These are phyloP conservation scores for Dactylellina leptospora DNA, from an alignment of 2,329 filamentous ascomycete genomes.

Conservation along the genomic window DNA sequence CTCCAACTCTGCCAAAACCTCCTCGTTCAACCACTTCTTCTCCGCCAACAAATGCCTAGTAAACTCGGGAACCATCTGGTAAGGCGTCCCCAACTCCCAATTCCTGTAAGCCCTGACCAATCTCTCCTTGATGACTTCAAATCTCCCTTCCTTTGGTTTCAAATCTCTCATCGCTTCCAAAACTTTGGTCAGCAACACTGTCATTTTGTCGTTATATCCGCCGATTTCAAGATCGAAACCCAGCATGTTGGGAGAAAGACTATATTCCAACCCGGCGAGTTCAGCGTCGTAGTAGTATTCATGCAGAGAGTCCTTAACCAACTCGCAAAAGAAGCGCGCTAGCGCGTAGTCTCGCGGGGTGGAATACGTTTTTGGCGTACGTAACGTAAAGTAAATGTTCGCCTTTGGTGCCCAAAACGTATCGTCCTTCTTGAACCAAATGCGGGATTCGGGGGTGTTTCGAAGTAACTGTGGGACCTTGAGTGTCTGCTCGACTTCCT, in stretches of 20 bases:
- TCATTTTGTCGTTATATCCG: conserved; percentile 96
- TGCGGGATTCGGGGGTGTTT: conserved; percentile 79
- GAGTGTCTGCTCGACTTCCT: conserved; percentile 78
- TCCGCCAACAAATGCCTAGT: conserved; percentile 81
- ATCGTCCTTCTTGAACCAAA: conserved; percentile 99
- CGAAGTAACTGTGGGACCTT: conserved; percentile 81
- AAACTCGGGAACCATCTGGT: conserved; percentile 84
- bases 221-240: conserved; percentile 81
- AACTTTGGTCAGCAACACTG: conserved; percentile 88
- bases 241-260: conserved; percentile 74
- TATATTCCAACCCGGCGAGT: conserved; percentile 86
- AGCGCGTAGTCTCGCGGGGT: conserved; percentile 82
- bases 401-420: conserved; percentile 98
- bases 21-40: conserved; percentile 78
- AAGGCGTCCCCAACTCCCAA: conserved; percentile 86
- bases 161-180: conserved; percentile 83
- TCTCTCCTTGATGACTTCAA: conserved; percentile 89
- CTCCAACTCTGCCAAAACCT: conserved; percentile 79
- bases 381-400: conserved; percentile 79
- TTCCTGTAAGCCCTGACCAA: conserved; percentile 80
- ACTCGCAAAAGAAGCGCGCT: conserved; percentile 79
- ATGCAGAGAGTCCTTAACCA: conserved; percentile 86
- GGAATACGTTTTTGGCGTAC: conserved; percentile 77
- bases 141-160: conserved; percentile 83
- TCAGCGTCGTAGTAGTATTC: conserved; percentile 98